phyloP scores from a whole-genome alignment of 805 yeast species.

The Saccharomycopsis olivae region DNA sequence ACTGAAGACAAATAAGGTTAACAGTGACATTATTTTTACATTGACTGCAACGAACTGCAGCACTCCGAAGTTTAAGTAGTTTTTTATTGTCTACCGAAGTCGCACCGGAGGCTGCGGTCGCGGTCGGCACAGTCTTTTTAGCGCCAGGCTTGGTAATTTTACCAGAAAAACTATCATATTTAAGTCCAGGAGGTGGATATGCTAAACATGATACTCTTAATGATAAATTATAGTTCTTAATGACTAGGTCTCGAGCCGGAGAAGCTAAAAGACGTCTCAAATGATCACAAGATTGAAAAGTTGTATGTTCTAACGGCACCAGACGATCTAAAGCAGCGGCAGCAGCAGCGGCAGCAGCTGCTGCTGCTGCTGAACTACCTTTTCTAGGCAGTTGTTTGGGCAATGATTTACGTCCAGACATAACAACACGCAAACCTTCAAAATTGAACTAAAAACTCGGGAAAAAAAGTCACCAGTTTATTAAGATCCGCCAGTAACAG shows the following conservation, averaged over 20 bases:
- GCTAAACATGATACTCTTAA: conserved; percentile 33
- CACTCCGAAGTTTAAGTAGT: conserved; percentile 32
- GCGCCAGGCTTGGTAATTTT: too few species aligned
- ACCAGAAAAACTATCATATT: background rate
- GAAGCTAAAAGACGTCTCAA: conserved; percentile 37
- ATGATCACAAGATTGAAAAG: conserved; percentile 40
- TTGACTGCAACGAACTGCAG: conserved; percentile 39
- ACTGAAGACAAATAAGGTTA: conserved; percentile 61
- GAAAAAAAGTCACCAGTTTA: too few species aligned
- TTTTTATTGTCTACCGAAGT: background rate
- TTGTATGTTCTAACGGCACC: conserved; percentile 20
- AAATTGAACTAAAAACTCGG: too few species aligned
- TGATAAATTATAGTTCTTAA: conserved; percentile 41
- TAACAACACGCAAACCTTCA: too few species aligned
- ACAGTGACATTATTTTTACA: conserved; percentile 31
- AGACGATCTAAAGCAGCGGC: too few species aligned
- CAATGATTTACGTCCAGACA: too few species aligned
- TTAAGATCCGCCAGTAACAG: too few species aligned
- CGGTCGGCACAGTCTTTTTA: background rate
- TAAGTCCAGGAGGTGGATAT: conserved; percentile 16
- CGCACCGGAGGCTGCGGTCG: too few species aligned
- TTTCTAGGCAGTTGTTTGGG: too few species aligned
- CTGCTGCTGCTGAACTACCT: too few species aligned
- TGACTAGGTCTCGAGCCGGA: conserved; percentile 37
- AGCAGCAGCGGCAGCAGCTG: too few species aligned